Evolutionary conservation across 352 stramenopile genomes (phyloP), one percentile per base, ranked within the genome.

Genomic region (Pythium rhizo-oryzae): DNA sequence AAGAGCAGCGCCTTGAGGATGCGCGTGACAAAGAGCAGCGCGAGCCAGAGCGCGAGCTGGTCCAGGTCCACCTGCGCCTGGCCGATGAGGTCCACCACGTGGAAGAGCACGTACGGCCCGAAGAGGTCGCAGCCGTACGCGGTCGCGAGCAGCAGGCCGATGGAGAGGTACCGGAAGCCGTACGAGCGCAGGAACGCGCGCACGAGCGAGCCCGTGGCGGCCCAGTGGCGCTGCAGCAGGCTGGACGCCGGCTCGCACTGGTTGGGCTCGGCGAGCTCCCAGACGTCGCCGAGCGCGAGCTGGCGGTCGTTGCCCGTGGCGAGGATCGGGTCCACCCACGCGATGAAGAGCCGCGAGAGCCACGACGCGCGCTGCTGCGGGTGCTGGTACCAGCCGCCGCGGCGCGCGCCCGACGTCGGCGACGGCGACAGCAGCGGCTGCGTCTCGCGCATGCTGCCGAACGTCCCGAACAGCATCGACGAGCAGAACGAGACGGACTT

Each of bases 1-100:
- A 86, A 86, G 24, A 92, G 69, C 33, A 93, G 71, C 39, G 82
- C 82, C 59, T 89, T 85, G 54, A 92, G 57, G 33, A 92, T 73
- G 9, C 81, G 76, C 56, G 87, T 85, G 55, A 76, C 59, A n/a
- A 94, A 70, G 25, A 94, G 76, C 60, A 74, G 28, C 0, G 52
- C 77, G 25, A 94, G 74, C 87, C 87, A 94, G 59, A 86, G 81
- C 51, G 77, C 53, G 23, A 94, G 61, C 44, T 57, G 51, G 24
- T 75, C 23, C 52, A 69, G 53, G 50, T 76, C 65, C 21, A 75
- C 33, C 60, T 77, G 55, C 6, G 56, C 62, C n/a, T 75, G 57
- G 13, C 78, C 76, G 25, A 92, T 72, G 30, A 89, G 54, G 46
- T 76, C 66, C 39, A 90, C 74, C 18, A 82, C 74, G n/a, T 78